These are phyloP conservation scores for Fraxinus latifolia DNA, from an alignment of 305 asterid species.

Conservation along the genomic window DNA sequence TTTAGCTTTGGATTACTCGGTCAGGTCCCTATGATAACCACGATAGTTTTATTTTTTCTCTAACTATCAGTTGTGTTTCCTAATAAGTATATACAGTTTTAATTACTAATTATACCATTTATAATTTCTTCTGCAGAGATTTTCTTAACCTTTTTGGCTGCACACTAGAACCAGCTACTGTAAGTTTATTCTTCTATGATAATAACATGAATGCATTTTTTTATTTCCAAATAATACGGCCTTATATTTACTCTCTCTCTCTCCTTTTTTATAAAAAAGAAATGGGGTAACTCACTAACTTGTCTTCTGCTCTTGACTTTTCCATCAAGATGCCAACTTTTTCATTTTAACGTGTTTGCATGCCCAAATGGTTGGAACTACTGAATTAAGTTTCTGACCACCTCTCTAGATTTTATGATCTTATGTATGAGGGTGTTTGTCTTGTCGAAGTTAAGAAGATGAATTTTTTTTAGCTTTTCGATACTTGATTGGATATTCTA, in stretches of 20 bases:
- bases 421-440: not conserved
- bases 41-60: not conserved
- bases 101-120: constrained; percentile 15
- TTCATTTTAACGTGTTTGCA: not conserved
- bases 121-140: constrained; percentile 48
- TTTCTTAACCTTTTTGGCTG: constrained; percentile 63
- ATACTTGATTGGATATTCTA: not conserved
- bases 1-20: not conserved
- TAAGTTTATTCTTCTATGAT: constrained; percentile 30
- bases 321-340: not conserved
- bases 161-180: constrained; percentile 72
- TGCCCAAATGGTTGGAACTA: not conserved
- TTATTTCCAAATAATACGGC: constrained; percentile 9
- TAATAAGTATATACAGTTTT: not conserved
- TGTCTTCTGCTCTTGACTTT: not conserved
- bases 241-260: not conserved
- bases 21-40: not conserved
- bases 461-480: not conserved
- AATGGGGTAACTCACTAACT: not conserved
- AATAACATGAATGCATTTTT: not conserved
- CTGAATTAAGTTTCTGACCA: not conserved
- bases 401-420: not conserved
- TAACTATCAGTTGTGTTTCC: not conserved
- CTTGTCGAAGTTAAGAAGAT: not conserved
- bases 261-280: not conserved